These are phyloP conservation scores for Yamadazyma blattariae DNA, from an alignment of 1,139 yeast species.

Conservation along the genomic window DNA sequence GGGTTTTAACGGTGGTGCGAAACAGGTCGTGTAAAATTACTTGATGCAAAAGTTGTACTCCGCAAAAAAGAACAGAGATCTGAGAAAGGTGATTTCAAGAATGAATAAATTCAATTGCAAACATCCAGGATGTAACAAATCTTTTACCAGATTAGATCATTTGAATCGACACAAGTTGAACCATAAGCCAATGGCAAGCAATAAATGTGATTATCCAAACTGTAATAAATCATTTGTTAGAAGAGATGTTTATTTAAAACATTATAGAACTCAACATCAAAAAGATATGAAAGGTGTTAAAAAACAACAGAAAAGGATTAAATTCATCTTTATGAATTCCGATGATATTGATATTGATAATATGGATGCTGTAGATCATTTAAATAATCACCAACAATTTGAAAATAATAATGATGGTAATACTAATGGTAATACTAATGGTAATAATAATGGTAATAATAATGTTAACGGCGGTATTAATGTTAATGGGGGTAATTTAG, in stretches of 20 bases:
- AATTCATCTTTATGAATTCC: constrained; percentile 7
- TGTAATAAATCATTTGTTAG: constrained; percentile 44
- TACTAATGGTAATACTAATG: no score
- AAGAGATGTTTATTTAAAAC: constrained; percentile 25
- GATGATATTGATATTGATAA: neutral
- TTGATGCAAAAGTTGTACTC: no score
- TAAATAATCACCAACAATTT: no score
- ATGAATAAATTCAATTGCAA: constrained; percentile 9
- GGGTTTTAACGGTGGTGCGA: no score
- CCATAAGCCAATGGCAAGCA: constrained; percentile 31
- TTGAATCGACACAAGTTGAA: constrained; percentile 41
- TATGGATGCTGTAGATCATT: neutral
- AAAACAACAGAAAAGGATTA: constrained; percentile 3
- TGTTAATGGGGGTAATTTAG: no score
- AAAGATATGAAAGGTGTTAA: neutral
- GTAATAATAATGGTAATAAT: no score
- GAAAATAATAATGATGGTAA: no score
- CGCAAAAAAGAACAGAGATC: no score
- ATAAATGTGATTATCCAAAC: constrained; percentile 30
- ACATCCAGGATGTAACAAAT: constrained; percentile 30
- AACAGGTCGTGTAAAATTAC: no score
- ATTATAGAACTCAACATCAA: constrained; percentile 11
- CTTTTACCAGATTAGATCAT: constrained; percentile 44
- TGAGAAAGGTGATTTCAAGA: no score
- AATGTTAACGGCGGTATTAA: no score